Evolutionary conservation across 2,329 filamentous ascomycete species (phyloP).

Genomic region (Neonectria ditissima): DNA sequence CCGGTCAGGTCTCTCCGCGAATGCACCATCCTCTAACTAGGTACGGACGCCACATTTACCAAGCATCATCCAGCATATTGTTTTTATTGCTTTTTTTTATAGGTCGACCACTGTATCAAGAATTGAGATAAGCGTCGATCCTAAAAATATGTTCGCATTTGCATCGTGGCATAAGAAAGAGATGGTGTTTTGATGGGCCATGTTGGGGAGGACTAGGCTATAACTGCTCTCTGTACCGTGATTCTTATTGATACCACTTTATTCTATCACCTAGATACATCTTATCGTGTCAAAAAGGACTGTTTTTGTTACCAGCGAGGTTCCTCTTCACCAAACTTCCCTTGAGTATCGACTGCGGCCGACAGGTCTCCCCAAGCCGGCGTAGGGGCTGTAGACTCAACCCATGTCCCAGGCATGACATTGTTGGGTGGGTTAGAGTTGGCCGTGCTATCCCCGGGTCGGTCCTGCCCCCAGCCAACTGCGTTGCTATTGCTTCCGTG

Average conservation of each 20-base stretch:
- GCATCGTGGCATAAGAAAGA: slow-evolving; percentile 21
- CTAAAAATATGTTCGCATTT: slow-evolving; percentile 5
- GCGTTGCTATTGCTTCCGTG: slow-evolving; percentile 35
- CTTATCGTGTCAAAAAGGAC: slow-evolving; percentile 17
- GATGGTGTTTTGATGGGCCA: slow-evolving; percentile 19
- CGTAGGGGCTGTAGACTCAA: slow-evolving; percentile 22
- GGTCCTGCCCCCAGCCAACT: slow-evolving; percentile 25
- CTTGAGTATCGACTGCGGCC: slow-evolving; percentile 49
- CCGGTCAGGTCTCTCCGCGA: slow-evolving; percentile 47
- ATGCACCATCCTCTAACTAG: slow-evolving; percentile 49
- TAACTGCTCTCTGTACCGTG: slow-evolving; percentile 11
- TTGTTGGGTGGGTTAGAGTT: slow-evolving; percentile 34
- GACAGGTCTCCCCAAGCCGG: slow-evolving; percentile 46
- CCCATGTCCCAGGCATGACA: slow-evolving; percentile 51
- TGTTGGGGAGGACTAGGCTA: slow-evolving; percentile 25
- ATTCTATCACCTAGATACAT: slow-evolving; percentile 32
- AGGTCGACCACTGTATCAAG: slow-evolving; percentile 23
- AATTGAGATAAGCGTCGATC: background rate
- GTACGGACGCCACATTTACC: slow-evolving; percentile 26
- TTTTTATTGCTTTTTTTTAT: slow-evolving; percentile 17
- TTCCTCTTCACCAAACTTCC: slow-evolving; percentile 14
- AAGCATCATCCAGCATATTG: slow-evolving; percentile 30
- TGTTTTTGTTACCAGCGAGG: slow-evolving; percentile 26
- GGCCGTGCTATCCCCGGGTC: background rate
- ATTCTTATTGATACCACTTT: slow-evolving; percentile 37